Conservation (phyloP, 1,284 basidiomycete species). For the Wolfiporia cocos region DNA sequence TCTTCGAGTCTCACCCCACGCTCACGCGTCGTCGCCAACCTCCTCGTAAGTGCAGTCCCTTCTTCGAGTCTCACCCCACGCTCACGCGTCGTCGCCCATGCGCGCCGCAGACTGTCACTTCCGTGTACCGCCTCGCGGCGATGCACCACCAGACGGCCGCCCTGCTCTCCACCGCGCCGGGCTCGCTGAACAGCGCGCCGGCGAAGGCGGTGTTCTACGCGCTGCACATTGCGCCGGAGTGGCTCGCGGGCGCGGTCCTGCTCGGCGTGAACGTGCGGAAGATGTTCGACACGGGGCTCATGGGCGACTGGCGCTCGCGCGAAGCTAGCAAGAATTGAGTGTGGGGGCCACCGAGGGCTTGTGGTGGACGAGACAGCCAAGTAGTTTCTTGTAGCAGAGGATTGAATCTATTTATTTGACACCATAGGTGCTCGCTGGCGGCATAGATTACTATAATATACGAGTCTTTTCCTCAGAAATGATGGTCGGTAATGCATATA, state of each 20-base stretch:
- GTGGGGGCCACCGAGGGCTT: no score
- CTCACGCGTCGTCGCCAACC: neutral
- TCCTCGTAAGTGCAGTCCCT: slow-evolving; percentile 13
- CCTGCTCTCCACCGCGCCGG: slow-evolving; percentile 26
- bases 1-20: neutral
- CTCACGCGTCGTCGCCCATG: neutral
- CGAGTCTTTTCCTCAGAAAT: no score
- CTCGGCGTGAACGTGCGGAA: slow-evolving; percentile 30
- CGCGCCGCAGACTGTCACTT: slow-evolving; percentile 19
- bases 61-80: neutral
- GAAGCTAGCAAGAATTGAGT: no score
- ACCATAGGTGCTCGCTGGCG: no score
- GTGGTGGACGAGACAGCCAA: no score
- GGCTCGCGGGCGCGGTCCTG: slow-evolving; percentile 28
- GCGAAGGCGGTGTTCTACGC: slow-evolving; percentile 38
- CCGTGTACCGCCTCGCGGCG: slow-evolving; percentile 35
- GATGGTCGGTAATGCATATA: no score
- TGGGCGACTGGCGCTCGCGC: slow-evolving; percentile 12
- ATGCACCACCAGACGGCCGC: slow-evolving; percentile 31
- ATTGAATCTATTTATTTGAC: no score
- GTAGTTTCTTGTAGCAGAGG: no score
- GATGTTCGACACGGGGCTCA: slow-evolving; percentile 30
- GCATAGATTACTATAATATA: no score
- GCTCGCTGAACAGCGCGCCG: slow-evolving; percentile 27
- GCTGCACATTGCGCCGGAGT: slow-evolving; percentile 38